Percentiles rank a stretch among this genome's conserved stretches.
Conservation (phyloP, 345 rosid genomes). For the Noccaea caerulescens region DNA sequence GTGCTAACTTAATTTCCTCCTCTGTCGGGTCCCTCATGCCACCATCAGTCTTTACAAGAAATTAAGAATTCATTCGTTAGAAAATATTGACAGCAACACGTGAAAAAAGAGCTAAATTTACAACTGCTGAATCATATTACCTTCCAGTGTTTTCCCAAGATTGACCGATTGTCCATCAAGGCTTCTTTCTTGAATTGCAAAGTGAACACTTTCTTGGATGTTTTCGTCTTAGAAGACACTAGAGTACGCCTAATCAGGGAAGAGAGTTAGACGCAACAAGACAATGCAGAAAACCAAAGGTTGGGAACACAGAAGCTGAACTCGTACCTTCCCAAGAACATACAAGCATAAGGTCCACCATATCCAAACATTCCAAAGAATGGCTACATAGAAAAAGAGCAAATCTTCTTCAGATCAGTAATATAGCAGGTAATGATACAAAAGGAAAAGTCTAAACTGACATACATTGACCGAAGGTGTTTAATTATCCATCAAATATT, state of each 20-base stretch:
- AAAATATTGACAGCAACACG: conserved; percentile 18
- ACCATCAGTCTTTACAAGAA: conserved; percentile 55
- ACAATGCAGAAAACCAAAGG: conserved; percentile 14
- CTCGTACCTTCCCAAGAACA: conserved; percentile 43
- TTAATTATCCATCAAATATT: conserved; percentile 2
- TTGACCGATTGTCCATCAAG: conserved; percentile 46
- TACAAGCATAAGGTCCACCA: conserved; percentile 42
- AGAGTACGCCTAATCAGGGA: conserved; percentile 50
- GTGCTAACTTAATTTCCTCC: conserved; percentile 54
- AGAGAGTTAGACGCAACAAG: conserved; percentile 26
- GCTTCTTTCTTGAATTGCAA: conserved; percentile 61
- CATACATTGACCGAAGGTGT: not conserved
- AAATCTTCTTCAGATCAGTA: conserved; percentile 14
- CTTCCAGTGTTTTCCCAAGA: conserved; percentile 57
- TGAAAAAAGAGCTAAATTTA: conserved; percentile 12
- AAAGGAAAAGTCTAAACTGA: conserved; percentile 19
- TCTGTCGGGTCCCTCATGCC: conserved; percentile 60
- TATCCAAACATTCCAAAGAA: conserved; percentile 47
- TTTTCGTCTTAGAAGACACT: conserved; percentile 70
- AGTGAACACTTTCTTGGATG: conserved; percentile 60
- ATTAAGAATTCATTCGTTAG: conserved; percentile 1
- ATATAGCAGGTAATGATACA: conserved; percentile 6
- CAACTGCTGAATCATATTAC: conserved; percentile 41
- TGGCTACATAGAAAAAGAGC: conserved; percentile 37
- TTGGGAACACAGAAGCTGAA: conserved; percentile 25